Evolutionary conservation across 805 yeast species (phyloP), one percentile per base, ranked within the genome.

Genomic region (Candida suzukii): DNA sequence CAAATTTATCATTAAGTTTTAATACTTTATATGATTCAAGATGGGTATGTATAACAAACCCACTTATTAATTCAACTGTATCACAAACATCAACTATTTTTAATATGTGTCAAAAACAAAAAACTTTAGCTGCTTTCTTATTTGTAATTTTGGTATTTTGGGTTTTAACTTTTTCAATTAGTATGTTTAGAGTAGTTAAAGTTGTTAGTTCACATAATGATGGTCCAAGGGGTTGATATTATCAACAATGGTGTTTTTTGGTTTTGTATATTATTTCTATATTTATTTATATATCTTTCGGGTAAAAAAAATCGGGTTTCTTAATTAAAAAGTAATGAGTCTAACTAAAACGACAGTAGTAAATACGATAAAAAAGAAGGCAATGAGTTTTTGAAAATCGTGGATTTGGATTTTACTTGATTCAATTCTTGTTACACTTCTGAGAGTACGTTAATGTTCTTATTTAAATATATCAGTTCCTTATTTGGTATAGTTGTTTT

Each of bases 1-100:
- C 97, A 2, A 90, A 88, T 57, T 62, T 91, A 41, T 79, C 97
- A 4, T 68, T 91, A 29, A 77, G 96, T 3, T 88, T 88, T 65
- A 83, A 88, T 57, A 80, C 96, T 0, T 66, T 90, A 39, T 84
- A 68, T 56, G 96, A 88, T 56, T 69, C 71, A 34, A 72, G 78
- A 51, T 91, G 97, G 96, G 91, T 86, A 9, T 90, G 91, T 53
- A 49, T 49, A 5, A 49, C 46, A 18, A 41, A 51, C 17, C 30
- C 17, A 34, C 18, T 29, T 3, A 9, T 17, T 5, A 19, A 45
- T 33, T 9, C 47, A 22, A 37, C 64, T 60, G 13, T 42, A 45
- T 52, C 45, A 67, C 68, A 9, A 28, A 69, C 49, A 57, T 26
- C 41, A 4, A 40, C 46, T 8, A 68, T 65, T 41, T 61, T 52